Evolutionary conservation across 2,329 filamentous ascomycete genomes (phyloP).

Genomic region (Hymenoscyphus infarciens): DNA sequence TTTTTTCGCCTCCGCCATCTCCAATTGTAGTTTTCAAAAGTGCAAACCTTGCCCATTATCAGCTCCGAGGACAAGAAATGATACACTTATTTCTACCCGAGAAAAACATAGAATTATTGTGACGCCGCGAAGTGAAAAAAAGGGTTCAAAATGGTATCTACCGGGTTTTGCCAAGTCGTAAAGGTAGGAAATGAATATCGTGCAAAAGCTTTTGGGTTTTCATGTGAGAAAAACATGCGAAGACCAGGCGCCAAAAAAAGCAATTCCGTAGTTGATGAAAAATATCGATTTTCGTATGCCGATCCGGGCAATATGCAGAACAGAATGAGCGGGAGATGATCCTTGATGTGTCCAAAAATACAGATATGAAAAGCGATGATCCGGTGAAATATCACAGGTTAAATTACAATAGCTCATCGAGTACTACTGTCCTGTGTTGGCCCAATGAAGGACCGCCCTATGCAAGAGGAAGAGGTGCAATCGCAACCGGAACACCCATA

Average conservation of each 20-base stretch:
- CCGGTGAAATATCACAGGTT: slow-evolving; percentile 20
- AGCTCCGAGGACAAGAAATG: slow-evolving; percentile 14
- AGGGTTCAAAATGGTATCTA: slow-evolving; percentile 32
- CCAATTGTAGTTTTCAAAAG: slow-evolving; percentile 26
- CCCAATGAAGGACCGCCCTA: slow-evolving; percentile 30
- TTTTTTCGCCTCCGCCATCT: slow-evolving; percentile 30
- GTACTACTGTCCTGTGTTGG: slow-evolving; percentile 31
- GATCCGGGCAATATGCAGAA: slow-evolving; percentile 31
- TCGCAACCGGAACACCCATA: slow-evolving; percentile 37
- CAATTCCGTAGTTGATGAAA: slow-evolving; percentile 26
- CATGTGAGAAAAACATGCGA: slow-evolving; percentile 29
- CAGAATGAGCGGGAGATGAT: slow-evolving; percentile 26
- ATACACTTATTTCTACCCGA: slow-evolving; percentile 16
- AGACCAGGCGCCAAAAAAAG: slow-evolving; percentile 35
- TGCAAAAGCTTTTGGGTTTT: slow-evolving; percentile 31
- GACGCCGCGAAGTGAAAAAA: slow-evolving; percentile 31
- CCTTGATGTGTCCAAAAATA: slow-evolving; percentile 33
- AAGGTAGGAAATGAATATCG: slow-evolving; percentile 35
- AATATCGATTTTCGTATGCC: slow-evolving; percentile 29
- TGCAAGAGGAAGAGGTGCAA: slow-evolving; percentile 43
- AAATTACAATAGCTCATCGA: slow-evolving; percentile 35
- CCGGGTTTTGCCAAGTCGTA: slow-evolving; percentile 34
- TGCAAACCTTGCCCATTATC: slow-evolving; percentile 8
- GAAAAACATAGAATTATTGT: slow-evolving; percentile 28
- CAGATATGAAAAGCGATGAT: slow-evolving; percentile 29